Conservation (phyloP, 495 filamentous ascomycete species). For the Podospora didyma region DNA sequence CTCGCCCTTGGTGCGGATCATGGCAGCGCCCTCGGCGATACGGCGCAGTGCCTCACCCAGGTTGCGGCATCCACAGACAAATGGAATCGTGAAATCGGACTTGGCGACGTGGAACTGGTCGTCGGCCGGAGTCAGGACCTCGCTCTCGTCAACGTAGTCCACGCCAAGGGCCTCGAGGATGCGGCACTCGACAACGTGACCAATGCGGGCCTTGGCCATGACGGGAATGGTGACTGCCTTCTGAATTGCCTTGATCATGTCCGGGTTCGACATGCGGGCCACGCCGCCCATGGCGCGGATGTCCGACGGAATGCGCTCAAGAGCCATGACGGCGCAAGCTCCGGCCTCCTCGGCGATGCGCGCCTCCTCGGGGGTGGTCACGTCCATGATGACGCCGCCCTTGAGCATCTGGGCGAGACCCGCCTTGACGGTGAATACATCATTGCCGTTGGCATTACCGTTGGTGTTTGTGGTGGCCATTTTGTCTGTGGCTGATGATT, state of each 20-base stretch:
- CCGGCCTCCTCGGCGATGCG: constrained; percentile 97
- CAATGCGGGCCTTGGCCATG: constrained; percentile 98
- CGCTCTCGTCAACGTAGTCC: constrained; percentile 97
- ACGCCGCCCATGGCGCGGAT: constrained; percentile 91
- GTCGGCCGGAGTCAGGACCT: constrained; percentile 95
- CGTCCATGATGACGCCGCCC: constrained; percentile 99
- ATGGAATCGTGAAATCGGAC: constrained; percentile 74
- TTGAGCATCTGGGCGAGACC: constrained; percentile 96
- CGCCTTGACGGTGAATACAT: constrained; percentile 75
- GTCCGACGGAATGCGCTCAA: constrained; percentile 96
- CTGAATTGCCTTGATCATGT: constrained; percentile 96
- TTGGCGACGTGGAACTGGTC: constrained; percentile 89
- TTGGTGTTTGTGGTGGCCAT: constrained; percentile 24
- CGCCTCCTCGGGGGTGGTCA: constrained; percentile 90
- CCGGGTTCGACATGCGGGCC: constrained; percentile 93
- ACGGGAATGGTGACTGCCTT: constrained; percentile 95
- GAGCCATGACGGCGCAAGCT: constrained; percentile 94
- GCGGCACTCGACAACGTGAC: constrained; percentile 97
- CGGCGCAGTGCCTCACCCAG: constrained; percentile 89
- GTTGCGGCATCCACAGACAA: constrained; percentile 96
- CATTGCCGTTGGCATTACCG: constrained; percentile 23
- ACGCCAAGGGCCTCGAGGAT: constrained; percentile 92
- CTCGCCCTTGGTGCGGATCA: constrained; percentile 99
- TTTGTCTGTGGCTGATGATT: constrained; percentile 6
- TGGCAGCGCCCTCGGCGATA: constrained; percentile 91